Base-by-base conservation (phyloP, 441 rosid genomes). In the Croton setiger region DNA sequence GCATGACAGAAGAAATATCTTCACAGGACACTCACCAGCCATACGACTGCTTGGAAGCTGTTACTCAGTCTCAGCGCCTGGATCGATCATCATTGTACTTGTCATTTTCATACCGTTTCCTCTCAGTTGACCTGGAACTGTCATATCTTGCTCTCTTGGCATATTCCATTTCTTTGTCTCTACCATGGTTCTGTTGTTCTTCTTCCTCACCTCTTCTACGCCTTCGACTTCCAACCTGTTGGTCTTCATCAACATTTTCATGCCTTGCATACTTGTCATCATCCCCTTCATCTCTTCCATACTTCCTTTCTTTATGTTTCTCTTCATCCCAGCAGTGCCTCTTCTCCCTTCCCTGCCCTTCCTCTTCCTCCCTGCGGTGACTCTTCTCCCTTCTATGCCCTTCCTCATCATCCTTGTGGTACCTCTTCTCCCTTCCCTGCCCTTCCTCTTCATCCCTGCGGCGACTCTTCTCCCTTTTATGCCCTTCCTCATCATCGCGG, bases 111-210 rank as follows among this genome's bases (percentile, higher is more conserved):
- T 69, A 66, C 0, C 70, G 54, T 63, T 48, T 83, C 69, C 84
- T 79, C 75, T 79, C 86, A 67, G 69, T 75, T 36, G 78, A 77
- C 48, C 67, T 63, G 73, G 75, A 59, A 75, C 79, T 84, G 37
- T 79, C 85, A 74, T 83, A 74, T 72, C 81, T 80, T n/a, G 70
- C 80, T 75, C 80, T 79, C 79, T 74, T 82, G 60, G 82, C 71
- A 39, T 56, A 69, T 70, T 77, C 78, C 17, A 4, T 10, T 36
- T 75, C 69, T 67, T 61, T 71, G 18, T 79, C 88, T 60, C 70
- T 18, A 21, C 72, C 77, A 55, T 52, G 52, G 36, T 67, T 66
- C 56, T 64, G 68, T 59, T 47, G 73, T 55, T 75, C 77, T 48
- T 80, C 86, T 64, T 76, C 84, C 64, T 72, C 86, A 55, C 74